Conservation (phyloP, 345 rosid genomes). For the Arabidopsis thaliana region TAIR10.1 NC_003070.9:28722501-28723000, state of each 20-base stretch:
- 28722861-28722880: conserved; percentile 10
- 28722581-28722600: not conserved
- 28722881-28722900: not conserved
- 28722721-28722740: not conserved
- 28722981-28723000: conserved; percentile 95
- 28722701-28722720: not conserved
- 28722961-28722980: conserved; percentile 95
- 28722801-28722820: conserved; percentile 8
- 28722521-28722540: conserved; percentile 21
- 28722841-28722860: not conserved
- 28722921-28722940: conserved; percentile 62
- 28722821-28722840: not conserved
- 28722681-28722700: not conserved
- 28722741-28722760: conserved; percentile 15
- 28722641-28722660: not conserved
- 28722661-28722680: not conserved
- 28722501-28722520: conserved; percentile 39
- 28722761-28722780: conserved; percentile 37
- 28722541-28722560: conserved; percentile 2
- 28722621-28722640: not conserved
- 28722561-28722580: not conserved
- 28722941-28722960: conserved; percentile 84
- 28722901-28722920: conserved; percentile 41
- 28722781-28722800: conserved; percentile 30
- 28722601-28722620: not conserved